Percentiles rank a stretch among this genome's conserved stretches.
These are phyloP conservation scores for Ophiostoma australiae DNA, from an alignment of 2,329 filamentous ascomycete genomes.

Conservation along the genomic window DNA sequence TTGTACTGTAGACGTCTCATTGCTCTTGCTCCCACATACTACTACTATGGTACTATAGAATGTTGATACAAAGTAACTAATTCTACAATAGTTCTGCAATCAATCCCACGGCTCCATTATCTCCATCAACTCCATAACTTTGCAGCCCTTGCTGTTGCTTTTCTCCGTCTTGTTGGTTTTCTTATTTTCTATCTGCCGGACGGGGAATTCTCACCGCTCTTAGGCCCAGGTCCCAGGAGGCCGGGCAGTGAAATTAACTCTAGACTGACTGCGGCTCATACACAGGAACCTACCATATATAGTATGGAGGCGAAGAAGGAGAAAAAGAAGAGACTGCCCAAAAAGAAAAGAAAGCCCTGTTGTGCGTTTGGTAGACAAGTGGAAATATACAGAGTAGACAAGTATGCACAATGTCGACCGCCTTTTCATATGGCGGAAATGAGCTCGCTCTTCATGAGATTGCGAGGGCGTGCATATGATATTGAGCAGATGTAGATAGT, in stretches of 20 bases:
- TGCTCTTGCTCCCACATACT: too few species aligned
- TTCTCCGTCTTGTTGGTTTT: slow-evolving; percentile 8
- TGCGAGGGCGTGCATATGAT: not conserved
- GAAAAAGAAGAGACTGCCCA: not conserved
- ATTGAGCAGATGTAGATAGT: not conserved
- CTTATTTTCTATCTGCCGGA: slow-evolving; percentile 4
- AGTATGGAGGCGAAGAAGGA: not conserved
- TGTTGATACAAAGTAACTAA: too few species aligned
- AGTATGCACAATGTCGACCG: not conserved
- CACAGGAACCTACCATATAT: too few species aligned
- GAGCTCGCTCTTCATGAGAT: not conserved
- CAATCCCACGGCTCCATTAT: not conserved
- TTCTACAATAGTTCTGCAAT: too few species aligned
- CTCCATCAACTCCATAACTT: not conserved
- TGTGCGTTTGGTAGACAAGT: not conserved
- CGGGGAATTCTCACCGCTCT: slow-evolving; percentile 21
- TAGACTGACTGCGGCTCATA: not conserved
- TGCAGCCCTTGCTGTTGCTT: not conserved
- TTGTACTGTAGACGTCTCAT: too few species aligned
- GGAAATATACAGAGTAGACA: not conserved
- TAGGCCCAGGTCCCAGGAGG: not conserved
- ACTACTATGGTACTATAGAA: too few species aligned
- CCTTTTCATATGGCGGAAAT: slow-evolving; percentile 9
- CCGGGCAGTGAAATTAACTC: not conserved
- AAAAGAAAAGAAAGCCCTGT: not conserved